phyloP scores from a whole-genome alignment of 1,284 basidiomycete genomes.

The Fomitopsis schrenkii region DNA sequence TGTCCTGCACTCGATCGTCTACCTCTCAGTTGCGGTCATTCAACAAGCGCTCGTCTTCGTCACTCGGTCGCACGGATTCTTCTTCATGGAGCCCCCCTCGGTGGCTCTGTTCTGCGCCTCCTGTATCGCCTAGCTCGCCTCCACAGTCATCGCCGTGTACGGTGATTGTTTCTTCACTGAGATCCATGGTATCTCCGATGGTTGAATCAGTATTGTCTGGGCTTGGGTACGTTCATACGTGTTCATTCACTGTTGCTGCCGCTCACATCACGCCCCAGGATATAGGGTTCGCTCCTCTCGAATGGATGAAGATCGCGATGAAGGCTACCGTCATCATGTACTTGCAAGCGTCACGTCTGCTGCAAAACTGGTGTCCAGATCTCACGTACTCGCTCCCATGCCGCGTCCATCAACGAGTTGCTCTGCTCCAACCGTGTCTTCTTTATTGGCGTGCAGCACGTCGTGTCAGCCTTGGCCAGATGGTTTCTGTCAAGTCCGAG shows the following conservation, averaged over 20 bases:
- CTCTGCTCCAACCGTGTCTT: constrained; percentile 91
- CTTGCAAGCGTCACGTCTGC: constrained; percentile 61
- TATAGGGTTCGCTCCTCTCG: constrained; percentile 94
- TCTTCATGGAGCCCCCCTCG: constrained; percentile 98
- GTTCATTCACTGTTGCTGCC: background rate
- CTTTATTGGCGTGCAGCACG: constrained; percentile 83
- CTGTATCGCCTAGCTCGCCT: constrained; percentile 89
- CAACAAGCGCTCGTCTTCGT: constrained; percentile 98
- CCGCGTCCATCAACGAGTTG: constrained; percentile 88
- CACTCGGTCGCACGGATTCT: constrained; percentile 94
- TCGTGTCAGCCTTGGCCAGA: constrained; percentile 82
- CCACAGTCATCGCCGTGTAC: constrained; percentile 93
- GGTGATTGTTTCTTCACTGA: constrained; percentile 90
- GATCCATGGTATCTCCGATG: constrained; percentile 75
- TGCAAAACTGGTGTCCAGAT: constrained; percentile 61
- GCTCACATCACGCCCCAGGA: constrained; percentile 44
- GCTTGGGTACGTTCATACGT: constrained; percentile 65
- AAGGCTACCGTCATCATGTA: constrained; percentile 87
- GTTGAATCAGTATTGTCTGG: constrained; percentile 98
- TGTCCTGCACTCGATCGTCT: constrained; percentile 77
- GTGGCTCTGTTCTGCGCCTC: constrained; percentile 87
- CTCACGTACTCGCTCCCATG: constrained; percentile 83
- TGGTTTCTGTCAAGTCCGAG: constrained; percentile 76
- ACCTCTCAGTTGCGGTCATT: constrained; percentile 95
- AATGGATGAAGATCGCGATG: constrained; percentile 95